These are phyloP conservation scores for Lactifluus hygrophoroides DNA, from an alignment of 768 basidiomycete genomes.

Conservation along the genomic window DNA sequence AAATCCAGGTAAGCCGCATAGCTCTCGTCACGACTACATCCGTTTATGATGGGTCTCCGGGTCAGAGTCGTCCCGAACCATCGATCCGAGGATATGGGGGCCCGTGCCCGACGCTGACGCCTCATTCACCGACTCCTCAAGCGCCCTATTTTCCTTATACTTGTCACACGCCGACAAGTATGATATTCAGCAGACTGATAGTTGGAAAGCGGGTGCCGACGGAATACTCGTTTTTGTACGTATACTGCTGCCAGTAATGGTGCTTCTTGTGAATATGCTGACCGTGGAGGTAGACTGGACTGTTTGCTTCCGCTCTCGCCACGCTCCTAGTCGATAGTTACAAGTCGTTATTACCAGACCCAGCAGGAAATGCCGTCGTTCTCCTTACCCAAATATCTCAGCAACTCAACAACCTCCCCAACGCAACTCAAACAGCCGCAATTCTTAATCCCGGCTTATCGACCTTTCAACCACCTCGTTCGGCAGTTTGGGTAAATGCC, in stretches of 20 bases:
- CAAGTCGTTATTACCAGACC: conserved; percentile 10
- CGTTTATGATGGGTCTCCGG: too few relatives aligned
- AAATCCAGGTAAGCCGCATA: neutral
- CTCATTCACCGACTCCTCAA: conserved; percentile 6
- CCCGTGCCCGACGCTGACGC: neutral
- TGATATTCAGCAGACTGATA: neutral
- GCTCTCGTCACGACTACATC: too few relatives aligned
- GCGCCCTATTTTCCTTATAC: conserved; percentile 6
- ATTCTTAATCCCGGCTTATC: neutral
- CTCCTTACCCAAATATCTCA: conserved; percentile 15
- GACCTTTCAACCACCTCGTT: neutral
- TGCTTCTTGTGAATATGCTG: neutral
- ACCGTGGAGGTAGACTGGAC: conserved; percentile 3
- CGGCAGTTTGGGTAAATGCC: conserved; percentile 4
- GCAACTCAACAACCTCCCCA: conserved; percentile 1
- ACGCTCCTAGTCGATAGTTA: conserved; percentile 17
- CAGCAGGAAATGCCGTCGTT: neutral
- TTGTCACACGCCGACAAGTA: conserved; percentile 5
- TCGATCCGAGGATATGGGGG: neutral
- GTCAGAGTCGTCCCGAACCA: too few relatives aligned
- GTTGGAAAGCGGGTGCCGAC: conserved; percentile 10
- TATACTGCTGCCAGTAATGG: neutral
- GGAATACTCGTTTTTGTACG: conserved; percentile 13
- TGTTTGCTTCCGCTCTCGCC: conserved; percentile 10
- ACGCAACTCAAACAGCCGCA: neutral